Base-by-base conservation (phyloP, 2,329 filamentous ascomycete species). In the Colletotrichum cuscutae region DNA sequence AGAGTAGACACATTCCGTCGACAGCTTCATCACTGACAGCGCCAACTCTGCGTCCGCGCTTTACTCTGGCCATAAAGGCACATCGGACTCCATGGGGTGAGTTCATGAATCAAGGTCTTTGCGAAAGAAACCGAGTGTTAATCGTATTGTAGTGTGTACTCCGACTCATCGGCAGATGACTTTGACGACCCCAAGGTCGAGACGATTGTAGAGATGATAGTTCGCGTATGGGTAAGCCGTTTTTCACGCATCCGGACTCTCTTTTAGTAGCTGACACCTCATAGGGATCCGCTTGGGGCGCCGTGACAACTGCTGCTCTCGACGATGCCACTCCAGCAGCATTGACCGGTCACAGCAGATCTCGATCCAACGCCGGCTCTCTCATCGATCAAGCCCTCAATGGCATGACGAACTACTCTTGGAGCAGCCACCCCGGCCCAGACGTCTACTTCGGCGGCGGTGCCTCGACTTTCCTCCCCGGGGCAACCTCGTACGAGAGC, bases 101-200 rank as follows among this genome's bases (percentile, higher is more conserved):
- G 80, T 32, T 7, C 5, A 19, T 7, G 5, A 49, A 73, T n/a
- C 13, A 3, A 26, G 2, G 2, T 4, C 42, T 8, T 3, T 24
- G 15, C 11, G 3, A 30, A 24, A 9, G 11, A 5, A n/a, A 12
- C 6, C 15, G 2, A 6, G 5, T n/a, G 46, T 70, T 76, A 26
- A 74, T 57, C n/a, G 0, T 4, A 9, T 3, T 11, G 5, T 22
- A 86, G 88, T 76, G 88, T 96, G 46, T 95, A 97, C 72, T 93
- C 88, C 46, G 94, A 97, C 80, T 95, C 93, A 0, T 95, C 92
- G 52, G 85, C 89, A 11, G 88, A 92, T 77, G 83, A 88, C 3
- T 94, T 94, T 75, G 94, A 97, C 79, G 94, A 97, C 78, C 94
- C 94, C 65, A 97, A 96, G 84, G 89, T 97, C 30, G 94, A 97